A percentile compares a stretch with the other conserved stretches of the same genome.
phyloP scores from a whole-genome alignment of 2,329 filamentous ascomycete species.

The Stagonosporopsis cucurbitacearum region DNA sequence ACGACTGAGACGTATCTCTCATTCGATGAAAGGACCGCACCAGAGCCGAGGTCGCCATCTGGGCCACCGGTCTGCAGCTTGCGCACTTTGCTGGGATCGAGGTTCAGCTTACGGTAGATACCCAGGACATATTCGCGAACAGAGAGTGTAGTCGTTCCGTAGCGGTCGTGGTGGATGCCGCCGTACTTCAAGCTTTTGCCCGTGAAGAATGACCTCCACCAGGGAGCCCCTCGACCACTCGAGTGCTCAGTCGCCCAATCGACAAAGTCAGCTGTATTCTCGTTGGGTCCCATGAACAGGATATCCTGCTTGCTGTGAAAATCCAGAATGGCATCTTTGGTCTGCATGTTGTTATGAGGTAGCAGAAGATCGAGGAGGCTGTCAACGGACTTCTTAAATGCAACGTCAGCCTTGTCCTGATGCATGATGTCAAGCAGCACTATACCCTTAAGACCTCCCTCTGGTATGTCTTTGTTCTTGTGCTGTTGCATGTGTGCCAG shows the following conservation, averaged over 20 bases:
- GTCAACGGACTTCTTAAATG: conserved; percentile 99
- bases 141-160: conserved; percentile 97
- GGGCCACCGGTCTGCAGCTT: conserved; percentile 99
- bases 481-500: conserved; percentile 97
- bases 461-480: conserved; percentile 99
- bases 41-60: conserved; percentile 94
- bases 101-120: conserved; percentile 93
- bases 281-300: conserved; percentile 96
- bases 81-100: conserved; percentile 81
- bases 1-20: conserved; percentile 96
- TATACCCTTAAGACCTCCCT: conserved; percentile 97
- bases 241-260: conserved; percentile 99
- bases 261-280: conserved; percentile 97
- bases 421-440: conserved; percentile 92
- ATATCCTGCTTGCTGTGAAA: conserved; percentile 95
- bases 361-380: conserved; percentile 94
- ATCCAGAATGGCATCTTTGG: conserved; percentile 98
- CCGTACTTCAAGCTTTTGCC: conserved; percentile 96
- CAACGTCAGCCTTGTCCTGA: conserved; percentile 88
- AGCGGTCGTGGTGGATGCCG: conserved; percentile 93
- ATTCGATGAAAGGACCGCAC: conserved; percentile 94
- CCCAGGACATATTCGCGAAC: conserved; percentile 95
- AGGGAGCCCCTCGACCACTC: conserved; percentile 82
- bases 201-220: conserved; percentile 99
- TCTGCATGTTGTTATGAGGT: conserved; percentile 87